Evolutionary conservation across 2,329 filamentous ascomycete genomes (phyloP).

Genomic region (Amesomyces nigricolor): DNA sequence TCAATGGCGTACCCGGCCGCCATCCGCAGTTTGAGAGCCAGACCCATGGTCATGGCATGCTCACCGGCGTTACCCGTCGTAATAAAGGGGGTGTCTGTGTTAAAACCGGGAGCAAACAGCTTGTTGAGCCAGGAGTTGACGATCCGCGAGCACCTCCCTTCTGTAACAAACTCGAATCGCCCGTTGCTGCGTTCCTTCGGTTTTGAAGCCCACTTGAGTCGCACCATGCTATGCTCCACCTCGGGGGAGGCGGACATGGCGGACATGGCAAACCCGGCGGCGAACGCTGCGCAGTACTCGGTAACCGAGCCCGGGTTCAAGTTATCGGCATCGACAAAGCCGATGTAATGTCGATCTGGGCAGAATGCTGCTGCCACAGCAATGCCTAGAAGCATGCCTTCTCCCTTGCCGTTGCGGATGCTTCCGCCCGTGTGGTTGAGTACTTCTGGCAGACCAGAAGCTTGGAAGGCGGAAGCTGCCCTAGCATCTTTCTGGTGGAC

Average conservation of each 20-base stretch:
- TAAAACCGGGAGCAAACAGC: slow-evolving; percentile 16
- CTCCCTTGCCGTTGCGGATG: slow-evolving; percentile 31
- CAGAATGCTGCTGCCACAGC: slow-evolving; percentile 27
- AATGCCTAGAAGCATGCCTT: slow-evolving; percentile 32
- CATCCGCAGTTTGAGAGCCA: slow-evolving; percentile 31
- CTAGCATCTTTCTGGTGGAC: slow-evolving; percentile 30
- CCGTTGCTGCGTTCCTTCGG: slow-evolving; percentile 29
- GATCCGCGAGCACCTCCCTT: slow-evolving; percentile 30
- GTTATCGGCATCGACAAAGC: slow-evolving; percentile 34
- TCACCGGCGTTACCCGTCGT: slow-evolving; percentile 33
- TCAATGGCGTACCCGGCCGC: slow-evolving; percentile 33
- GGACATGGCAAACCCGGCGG: slow-evolving; percentile 29
- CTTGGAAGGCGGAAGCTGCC: slow-evolving; percentile 25
- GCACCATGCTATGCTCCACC: slow-evolving; percentile 28
- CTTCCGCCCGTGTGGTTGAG: slow-evolving; percentile 18
- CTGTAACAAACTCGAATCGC: slow-evolving; percentile 25
- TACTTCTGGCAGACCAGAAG: slow-evolving; percentile 25
- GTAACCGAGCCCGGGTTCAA: slow-evolving; percentile 28
- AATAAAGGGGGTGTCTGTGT: slow-evolving; percentile 18
- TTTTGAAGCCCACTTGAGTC: slow-evolving; percentile 32
- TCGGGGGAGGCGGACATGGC: slow-evolving; percentile 19
- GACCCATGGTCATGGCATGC: slow-evolving; percentile 34
- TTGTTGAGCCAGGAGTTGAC: slow-evolving; percentile 32
- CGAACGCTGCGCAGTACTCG: slow-evolving; percentile 32
- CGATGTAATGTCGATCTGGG: slow-evolving; percentile 26